A percentile compares a stretch with the other conserved stretches of the same genome.
Conservation (phyloP, 2,329 filamentous ascomycete genomes). For the Trichoderma afroharzianum region DNA sequence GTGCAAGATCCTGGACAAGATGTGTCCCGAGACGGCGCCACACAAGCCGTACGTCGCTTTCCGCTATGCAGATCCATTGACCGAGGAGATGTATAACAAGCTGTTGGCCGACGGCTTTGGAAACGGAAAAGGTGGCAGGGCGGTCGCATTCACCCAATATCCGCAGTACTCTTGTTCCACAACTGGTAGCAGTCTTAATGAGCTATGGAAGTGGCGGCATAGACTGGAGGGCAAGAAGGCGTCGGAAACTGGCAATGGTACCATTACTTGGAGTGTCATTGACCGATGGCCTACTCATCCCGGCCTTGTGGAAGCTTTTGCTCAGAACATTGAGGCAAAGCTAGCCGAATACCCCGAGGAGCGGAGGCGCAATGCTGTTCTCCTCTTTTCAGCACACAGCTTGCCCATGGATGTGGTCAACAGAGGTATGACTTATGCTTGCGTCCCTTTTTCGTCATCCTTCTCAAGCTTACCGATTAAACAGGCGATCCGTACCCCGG, state of each 20-base stretch:
- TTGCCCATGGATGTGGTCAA: conserved; percentile 97
- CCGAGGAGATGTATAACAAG: conserved; percentile 85
- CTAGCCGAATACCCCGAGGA: conserved; percentile 81
- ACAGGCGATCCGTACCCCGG: conserved; percentile 87
- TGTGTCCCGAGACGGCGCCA: conserved; percentile 87
- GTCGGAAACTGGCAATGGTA: conserved; percentile 53
- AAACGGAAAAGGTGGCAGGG: conserved; percentile 81
- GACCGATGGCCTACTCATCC: conserved; percentile 94
- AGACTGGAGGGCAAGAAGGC: conserved; percentile 74
- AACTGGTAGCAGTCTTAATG: conserved; percentile 92
- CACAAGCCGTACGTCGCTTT: conserved; percentile 98
- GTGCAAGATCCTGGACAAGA: conserved; percentile 93
- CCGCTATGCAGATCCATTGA: conserved; percentile 88
- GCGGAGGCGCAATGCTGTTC: conserved; percentile 71
- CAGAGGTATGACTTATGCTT: conserved; percentile 52
- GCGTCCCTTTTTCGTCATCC: conserved; percentile 25
- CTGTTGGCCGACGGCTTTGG: conserved; percentile 88
- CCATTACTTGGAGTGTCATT: conserved; percentile 95
- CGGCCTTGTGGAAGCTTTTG: conserved; percentile 87
- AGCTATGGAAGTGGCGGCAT: conserved; percentile 95
- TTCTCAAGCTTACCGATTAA: neutral
- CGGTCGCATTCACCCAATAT: conserved; percentile 97
- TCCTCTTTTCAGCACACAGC: conserved; percentile 94
- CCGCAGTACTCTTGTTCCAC: conserved; percentile 98
- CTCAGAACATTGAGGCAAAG: conserved; percentile 84